phyloP scores from a whole-genome alignment of 768 basidiomycete species.

The Termitomyces sp. region DNA sequence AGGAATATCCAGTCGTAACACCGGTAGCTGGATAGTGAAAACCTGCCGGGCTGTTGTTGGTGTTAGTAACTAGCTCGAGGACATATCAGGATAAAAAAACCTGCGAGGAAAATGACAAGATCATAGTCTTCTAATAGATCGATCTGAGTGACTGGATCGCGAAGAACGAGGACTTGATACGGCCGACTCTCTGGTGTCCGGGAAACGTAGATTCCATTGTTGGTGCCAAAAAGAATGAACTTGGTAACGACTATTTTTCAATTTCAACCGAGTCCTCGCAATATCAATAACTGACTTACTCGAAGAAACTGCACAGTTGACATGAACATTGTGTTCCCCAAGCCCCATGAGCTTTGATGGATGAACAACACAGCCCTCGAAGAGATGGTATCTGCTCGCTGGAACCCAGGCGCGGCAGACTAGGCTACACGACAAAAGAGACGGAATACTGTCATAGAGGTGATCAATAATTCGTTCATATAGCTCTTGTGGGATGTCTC shows the following conservation, averaged over 20 bases:
- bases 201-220: slow-evolving; percentile 11
- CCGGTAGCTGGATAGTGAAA: slow-evolving; percentile 4
- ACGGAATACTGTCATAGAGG: slow-evolving; percentile 5
- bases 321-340: background rate
- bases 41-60: slow-evolving; percentile 6
- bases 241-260: background rate
- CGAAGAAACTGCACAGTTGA: slow-evolving; percentile 8
- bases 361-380: slow-evolving; percentile 4
- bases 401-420: slow-evolving; percentile 21
- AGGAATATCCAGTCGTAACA: background rate
- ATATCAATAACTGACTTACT: background rate
- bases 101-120: slow-evolving; percentile 69
- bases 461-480: slow-evolving; percentile 11
- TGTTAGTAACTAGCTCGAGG: background rate
- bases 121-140: slow-evolving; percentile 74
- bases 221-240: slow-evolving; percentile 10
- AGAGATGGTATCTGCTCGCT: slow-evolving; percentile 11
- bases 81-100: slow-evolving; percentile 21
- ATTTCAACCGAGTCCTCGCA: background rate
- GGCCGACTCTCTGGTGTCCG: slow-evolving; percentile 1
- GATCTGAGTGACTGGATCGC: slow-evolving; percentile 53
- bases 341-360: slow-evolving; percentile 1
- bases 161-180: slow-evolving; percentile 1
- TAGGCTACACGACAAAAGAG: slow-evolving; percentile 15
- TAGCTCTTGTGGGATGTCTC: slow-evolving; percentile 13